Base-by-base conservation (phyloP, 345 rosid species). In the Euphorbia tirucalli region DNA sequence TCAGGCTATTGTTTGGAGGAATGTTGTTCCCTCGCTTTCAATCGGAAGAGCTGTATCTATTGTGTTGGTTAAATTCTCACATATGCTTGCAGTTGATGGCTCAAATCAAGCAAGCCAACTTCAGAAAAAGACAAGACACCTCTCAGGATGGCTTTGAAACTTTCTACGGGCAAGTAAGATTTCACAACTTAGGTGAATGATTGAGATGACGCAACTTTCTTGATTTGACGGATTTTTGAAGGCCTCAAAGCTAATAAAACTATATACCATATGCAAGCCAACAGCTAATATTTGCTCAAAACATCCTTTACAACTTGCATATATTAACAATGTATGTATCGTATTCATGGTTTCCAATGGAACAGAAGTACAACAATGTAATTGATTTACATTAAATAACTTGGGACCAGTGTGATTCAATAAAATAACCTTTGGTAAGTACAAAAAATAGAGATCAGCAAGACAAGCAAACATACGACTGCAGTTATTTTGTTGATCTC, bases 401-500 rank as follows among this genome's bases (percentile, higher is more conserved):
- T n/a, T 46, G 27, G 8, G 8, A 41, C 25, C 5, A 9, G 48
- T 41, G 0, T 57, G 21, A 61, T 32, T 59, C 66, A 70, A 43
- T 14, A 71, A 1, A 22, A 11, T 2, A 5, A 10, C 25, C 27
- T 41, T 68, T 44, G 15, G 50, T 71, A 71, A 50, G 63, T 21
- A 48, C 63, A 35, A 52, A 49, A 71, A 61, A 61, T 22, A 52
- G 24, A 49, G n/a, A 62, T 50, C 8, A 32, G 25, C 9, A 50
- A 10, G 3, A 49, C 58, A 61, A 31, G 46, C 68, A 61, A 71
- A 61, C n/a, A 46, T 52, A 55, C 57, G 22, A 1, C 16, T 30
- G 68, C 74, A 46, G 68, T 61, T 61, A 61, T 70, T 70, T 44
- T 13, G 18, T 41, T n/a, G n/a, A n/a, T 39, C 24, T 8, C 28